Base-by-base conservation (phyloP, 768 basidiomycete genomes). In the Saitozyma podzolica region DNA sequence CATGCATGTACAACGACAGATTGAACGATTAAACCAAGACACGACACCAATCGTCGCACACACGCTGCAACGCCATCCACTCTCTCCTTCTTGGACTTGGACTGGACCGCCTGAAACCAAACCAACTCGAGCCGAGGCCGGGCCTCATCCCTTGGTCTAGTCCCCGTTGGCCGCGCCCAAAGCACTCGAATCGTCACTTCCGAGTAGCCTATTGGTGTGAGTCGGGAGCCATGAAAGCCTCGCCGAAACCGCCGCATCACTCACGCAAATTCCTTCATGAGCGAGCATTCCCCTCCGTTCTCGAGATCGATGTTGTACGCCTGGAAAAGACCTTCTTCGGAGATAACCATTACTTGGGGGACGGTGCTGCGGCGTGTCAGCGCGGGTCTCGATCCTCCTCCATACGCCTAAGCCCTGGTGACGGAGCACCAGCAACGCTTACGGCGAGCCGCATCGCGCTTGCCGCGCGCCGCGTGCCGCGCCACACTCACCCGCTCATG, bases 311-410 rank as follows among this genome's bases (percentile, higher is more conserved):
- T 95, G 70, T 85, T 90, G 79, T 98, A 98, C 14, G 89, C 87
- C 75, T 99, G 97, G 78, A 96, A 95, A 70, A 92, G 90, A 1
- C 95, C 95, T 61, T 97, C 93, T 0, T 91, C 90, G 0, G 92
- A 93, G 60, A 98, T 86, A 20, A 99, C 93, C 91, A 96, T 95
- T 10, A 97, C 89, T 63, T 99, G 95, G 0, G 95, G 94, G 81
- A 91, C 89, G 8, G 92, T 92, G 16, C 91, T 93, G 73, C 14
- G 51, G 6, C 7, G 29, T 16, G 42, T 63, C 58, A 59, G 45
- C 40, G 29, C 40, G 29, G 29, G 5, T 5, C 29, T 29, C 29
- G 29, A 5, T 29, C 29, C 29, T 29, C 29, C 5, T 29, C 29
- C 29, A 29, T 29, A 29, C 29, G 29, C 29, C 2, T 29, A 29